A percentile compares a stretch with the other conserved stretches of the same genome.
phyloP scores from a whole-genome alignment of 2,329 filamentous ascomycete genomes.

The Hypoxylon sp. region DNA sequence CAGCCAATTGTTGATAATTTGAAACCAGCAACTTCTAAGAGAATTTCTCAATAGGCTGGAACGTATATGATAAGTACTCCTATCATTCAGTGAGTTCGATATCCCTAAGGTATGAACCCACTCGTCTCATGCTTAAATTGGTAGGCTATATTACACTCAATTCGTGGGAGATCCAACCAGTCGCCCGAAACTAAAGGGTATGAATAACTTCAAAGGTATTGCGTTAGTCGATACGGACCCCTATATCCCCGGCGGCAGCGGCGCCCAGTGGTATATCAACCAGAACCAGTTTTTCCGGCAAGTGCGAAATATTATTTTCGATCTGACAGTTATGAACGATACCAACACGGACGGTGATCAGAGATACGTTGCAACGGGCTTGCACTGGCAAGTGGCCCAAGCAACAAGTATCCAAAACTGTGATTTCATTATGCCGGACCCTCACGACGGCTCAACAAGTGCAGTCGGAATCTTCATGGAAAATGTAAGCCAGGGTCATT shows the following conservation, averaged over 20 bases:
- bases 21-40: too few species aligned
- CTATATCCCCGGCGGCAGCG: constrained; percentile 26
- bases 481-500: constrained; percentile 51
- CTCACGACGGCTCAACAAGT: constrained; percentile 57
- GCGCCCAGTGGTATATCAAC: constrained; percentile 68
- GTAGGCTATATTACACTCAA: constrained; percentile 61
- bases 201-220: constrained; percentile 65
- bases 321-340: constrained; percentile 63
- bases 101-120: not conserved
- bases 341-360: constrained; percentile 64
- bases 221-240: constrained; percentile 29
- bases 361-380: constrained; percentile 61
- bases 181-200: constrained; percentile 72
- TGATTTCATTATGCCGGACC: constrained; percentile 69
- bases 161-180: constrained; percentile 59
- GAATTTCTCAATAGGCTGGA: constrained; percentile 9
- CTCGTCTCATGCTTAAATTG: not conserved
- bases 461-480: constrained; percentile 57
- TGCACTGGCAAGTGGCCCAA: constrained; percentile 74
- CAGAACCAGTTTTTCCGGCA: constrained; percentile 70
- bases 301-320: constrained; percentile 68
- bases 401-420: constrained; percentile 71
- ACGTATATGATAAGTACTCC: constrained; percentile 39
- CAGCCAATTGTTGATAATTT: too few species aligned
- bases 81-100: constrained; percentile 25